Evolutionary conservation across 805 yeast species (phyloP).

Genomic region (Candida methanosorbosa): DNA sequence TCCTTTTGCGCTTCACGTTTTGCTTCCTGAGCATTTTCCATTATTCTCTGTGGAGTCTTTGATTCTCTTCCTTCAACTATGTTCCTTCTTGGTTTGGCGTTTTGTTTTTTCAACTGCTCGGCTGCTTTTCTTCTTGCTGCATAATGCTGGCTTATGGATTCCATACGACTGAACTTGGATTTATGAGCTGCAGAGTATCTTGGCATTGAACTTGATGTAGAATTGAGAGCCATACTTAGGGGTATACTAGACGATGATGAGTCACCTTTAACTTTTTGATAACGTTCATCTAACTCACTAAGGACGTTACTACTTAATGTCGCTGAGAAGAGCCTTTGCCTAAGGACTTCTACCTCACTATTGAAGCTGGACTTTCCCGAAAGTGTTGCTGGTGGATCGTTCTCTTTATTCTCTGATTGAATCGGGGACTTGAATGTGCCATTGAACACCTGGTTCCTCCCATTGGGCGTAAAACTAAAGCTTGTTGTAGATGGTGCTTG

Average conservation of each 20-base stretch:
- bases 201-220: slow-evolving; percentile 14
- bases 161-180: slow-evolving; percentile 41
- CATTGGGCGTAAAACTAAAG: neutral
- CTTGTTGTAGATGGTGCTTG: neutral
- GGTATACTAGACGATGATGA: slow-evolving; percentile 9
- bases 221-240: slow-evolving; percentile 11
- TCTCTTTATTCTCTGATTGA: neutral
- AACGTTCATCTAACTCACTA: slow-evolving; percentile 34
- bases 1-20: slow-evolving; percentile 13
- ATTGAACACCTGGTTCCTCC: neutral
- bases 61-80: too few species aligned
- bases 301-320: slow-evolving; percentile 36
- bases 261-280: slow-evolving; percentile 27
- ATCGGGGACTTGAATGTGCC: neutral
- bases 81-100: too few species aligned
- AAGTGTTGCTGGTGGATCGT: neutral
- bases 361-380: slow-evolving; percentile 13
- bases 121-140: slow-evolving; percentile 25
- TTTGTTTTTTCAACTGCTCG: too few species aligned
- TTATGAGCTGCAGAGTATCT: slow-evolving; percentile 37
- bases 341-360: slow-evolving; percentile 24
- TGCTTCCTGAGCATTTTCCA: neutral
- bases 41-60: neutral
- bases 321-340: slow-evolving; percentile 38
- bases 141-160: slow-evolving; percentile 39